phyloP scores from a whole-genome alignment of 305 asterid genomes.

The Caryopteris hybrid region DNA sequence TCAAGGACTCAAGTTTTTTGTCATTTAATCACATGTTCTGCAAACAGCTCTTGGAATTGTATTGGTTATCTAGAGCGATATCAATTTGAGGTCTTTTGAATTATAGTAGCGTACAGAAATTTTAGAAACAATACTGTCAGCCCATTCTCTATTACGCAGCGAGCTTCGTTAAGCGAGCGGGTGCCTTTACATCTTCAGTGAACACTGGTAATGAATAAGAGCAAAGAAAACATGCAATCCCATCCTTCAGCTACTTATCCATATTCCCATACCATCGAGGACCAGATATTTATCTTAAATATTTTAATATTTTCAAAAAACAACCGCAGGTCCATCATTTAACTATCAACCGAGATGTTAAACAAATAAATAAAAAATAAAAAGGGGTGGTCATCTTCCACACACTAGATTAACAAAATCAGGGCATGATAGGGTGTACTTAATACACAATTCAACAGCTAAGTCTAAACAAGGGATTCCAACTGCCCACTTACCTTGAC shows the following conservation, averaged over 20 bases:
- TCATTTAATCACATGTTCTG: neutral
- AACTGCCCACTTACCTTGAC: constrained; percentile 41
- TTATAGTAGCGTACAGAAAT: neutral
- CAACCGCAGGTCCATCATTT: neutral
- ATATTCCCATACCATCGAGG: neutral
- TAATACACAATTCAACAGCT: neutral
- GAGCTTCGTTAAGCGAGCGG: no score
- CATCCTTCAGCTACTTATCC: neutral
- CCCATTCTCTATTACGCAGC: neutral
- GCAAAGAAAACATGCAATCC: neutral
- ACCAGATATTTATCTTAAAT: neutral
- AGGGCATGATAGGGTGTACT: neutral
- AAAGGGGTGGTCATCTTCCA: neutral
- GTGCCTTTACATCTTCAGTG: neutral
- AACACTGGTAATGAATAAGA: neutral
- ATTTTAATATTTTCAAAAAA: neutral
- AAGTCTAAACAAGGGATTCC: neutral
- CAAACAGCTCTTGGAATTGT: neutral
- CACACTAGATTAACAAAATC: neutral
- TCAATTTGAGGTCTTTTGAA: neutral
- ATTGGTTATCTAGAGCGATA: neutral
- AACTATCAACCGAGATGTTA: neutral
- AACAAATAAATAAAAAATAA: neutral
- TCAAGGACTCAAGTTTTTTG: neutral
- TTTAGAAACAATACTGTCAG: neutral